Evolutionary conservation across 2,329 filamentous ascomycete species (phyloP), one percentile per base, ranked within the genome.

Genomic region (Cladosporium halotolerans): DNA sequence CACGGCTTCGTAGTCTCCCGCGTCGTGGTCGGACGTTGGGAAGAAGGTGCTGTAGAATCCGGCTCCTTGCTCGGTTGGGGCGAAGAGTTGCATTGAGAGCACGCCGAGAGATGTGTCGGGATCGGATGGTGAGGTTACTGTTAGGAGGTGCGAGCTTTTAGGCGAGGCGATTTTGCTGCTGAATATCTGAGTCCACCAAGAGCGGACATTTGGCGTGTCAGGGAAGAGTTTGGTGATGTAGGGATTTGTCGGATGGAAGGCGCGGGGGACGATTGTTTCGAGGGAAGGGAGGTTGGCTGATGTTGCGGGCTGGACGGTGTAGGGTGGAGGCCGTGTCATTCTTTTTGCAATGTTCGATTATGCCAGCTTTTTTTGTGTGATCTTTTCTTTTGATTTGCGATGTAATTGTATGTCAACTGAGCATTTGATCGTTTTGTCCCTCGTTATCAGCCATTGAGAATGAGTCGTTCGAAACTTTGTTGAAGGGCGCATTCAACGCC

Each of bases 161-260:
- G 56, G 55, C 3, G 52, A 16, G 2, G 47, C 10, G 45, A 65
- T 56, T 45, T 60, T 57, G 18, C 55, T 53, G 0, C 47, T 54
- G 53, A 63, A 65, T 45, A 60, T 50, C 8, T 19, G 16, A 2
- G 42, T 45, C 60, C 59, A 65, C 62, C 63, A 66, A 3, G 38
- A 3, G 9, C 46, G 51, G 4, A 62, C 36, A 1, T 42, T 16
- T 2, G 62, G 55, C 1, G 63, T 64, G 40, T 63, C 56, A 4
- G 63, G 62, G 23, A 62, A 51, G 32, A 54, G 54, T 45, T 55
- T 50, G 18, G 52, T 48, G 36, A 63, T 59, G 54, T 58, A 64
- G 2, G 54, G 47, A 44, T 64, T 65, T 11, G 52, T 53, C 4
- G 61, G 55, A 32, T 63, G 61, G 56, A 66, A 66, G n/a, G 60